Evolutionary conservation across 352 stramenopile genomes (phyloP), one percentile per base, ranked within the genome.

Genomic region (Pythium graminicola): DNA sequence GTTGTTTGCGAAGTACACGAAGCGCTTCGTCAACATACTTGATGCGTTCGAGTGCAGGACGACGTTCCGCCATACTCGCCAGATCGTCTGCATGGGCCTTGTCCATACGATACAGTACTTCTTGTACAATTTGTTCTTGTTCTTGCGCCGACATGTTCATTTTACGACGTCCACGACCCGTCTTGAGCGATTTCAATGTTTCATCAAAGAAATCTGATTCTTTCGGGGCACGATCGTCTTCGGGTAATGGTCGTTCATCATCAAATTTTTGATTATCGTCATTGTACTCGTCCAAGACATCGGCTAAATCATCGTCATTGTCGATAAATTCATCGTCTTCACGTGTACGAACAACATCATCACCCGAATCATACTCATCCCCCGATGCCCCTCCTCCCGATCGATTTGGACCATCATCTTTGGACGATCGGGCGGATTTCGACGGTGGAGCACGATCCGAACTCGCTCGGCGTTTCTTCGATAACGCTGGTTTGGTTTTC

Each of bases 291-390:
- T 70, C 77, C 39, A 94, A 57, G 17, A 94, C 83, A 41, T 89
- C 81, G 1, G 65, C 83, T 24, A 94, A 69, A 50, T 94, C 83
- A 58, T 94, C 84, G 23, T 94, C 84, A n/a, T 76, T 33, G 56
- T 92, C 84, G 58, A 94, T 94, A 56, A 94, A 94, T 36, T 87
- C 84, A 5, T 94, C 76, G 60, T 94, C 84, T 0, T 92, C 84
- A 46, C 88, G 89, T 10, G 65, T 85, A 35, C 58, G 66, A n/a
- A 73, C 67, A 1, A 65, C 76, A 47, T 94, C 84, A 2, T 91
- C 84, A 2, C 81, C 84, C 4, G 84, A 94, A 45, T 94, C 84
- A 60, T 94, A 94, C 42, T 90, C 84, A 26, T 94, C 84, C 1
- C 72, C 69, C 20, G 59, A 67, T 23, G 11, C 55, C 17, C 16